Evolutionary conservation across 2,329 filamentous ascomycete genomes (phyloP), one percentile per base, ranked within the genome.

Genomic region (Pyrenochaeta sp.): DNA sequence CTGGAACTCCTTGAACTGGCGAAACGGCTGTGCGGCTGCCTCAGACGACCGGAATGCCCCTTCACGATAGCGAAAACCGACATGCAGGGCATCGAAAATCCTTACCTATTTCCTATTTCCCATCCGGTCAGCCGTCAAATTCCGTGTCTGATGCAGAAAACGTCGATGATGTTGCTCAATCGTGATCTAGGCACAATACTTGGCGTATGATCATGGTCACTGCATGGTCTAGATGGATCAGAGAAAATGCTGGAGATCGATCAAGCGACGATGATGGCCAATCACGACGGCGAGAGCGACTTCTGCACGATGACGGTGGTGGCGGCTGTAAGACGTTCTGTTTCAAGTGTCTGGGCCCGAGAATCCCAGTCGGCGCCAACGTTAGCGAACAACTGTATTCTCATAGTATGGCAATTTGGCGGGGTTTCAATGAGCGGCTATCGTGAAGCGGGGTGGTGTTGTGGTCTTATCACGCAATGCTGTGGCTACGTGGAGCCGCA

Each of bases 221-320:
- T n/a, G n/a, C n/a, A n/a, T n/a, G n/a, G 11, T 23, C 24, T 24
- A 18, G 21, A 51, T 48, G 35, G 46, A 55, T 55, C 53, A 38
- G 19, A 7, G 10, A 18, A 31, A 38, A 30, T n/a, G 49, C 46
- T 50, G 49, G 32, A 20, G 31, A 55, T 55, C 49, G 42, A 11
- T 30, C 11, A 17, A 18, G 24, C 13, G 19, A 18, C 9, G 4
- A 14, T 20, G 22, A 13, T 9, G 22, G 26, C 34, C 8, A 30
- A 34, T 26, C n/a, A 24, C 17, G 28, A 22, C 32, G 11, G 19
- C 19, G 19, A 27, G 36, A 49, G 45, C 36, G 30, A 11, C 52
- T 45, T 44, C 48, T 53, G 48, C 49, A 39, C 23, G 23, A 30
- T 55, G 52, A 53, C 52, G 52, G 49, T 35, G 27, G 41, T 42